phyloP scores from a whole-genome alignment of 2,329 filamentous ascomycete genomes.

The Fusarium subtropicale region DNA sequence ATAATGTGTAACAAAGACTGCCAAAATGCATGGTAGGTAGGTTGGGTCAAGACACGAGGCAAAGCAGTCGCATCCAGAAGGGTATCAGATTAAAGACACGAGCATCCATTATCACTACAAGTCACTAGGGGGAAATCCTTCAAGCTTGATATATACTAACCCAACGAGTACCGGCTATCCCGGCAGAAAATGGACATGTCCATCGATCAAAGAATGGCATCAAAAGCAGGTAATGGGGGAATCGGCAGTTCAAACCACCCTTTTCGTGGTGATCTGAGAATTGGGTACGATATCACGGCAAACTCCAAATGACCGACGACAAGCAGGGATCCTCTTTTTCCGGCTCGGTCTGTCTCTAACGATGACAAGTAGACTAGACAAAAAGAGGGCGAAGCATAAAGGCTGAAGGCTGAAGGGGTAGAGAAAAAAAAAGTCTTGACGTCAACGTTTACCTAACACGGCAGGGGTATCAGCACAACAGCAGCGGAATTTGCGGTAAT shows the following conservation, averaged over 20 bases:
- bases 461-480: slow-evolving; percentile 12
- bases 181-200: slow-evolving; percentile 17
- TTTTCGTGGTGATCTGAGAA: not conserved
- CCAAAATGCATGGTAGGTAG: not conserved
- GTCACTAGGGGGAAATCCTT: not conserved
- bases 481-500: not conserved
- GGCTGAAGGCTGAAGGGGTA: not conserved
- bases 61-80: not conserved
- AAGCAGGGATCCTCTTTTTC: not conserved
- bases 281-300: not conserved
- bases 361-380: slow-evolving; percentile 33
- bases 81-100: not conserved
- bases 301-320: slow-evolving; percentile 13
- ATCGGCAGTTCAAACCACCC: not conserved
- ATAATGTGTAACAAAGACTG: not conserved
- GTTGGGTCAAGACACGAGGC: not conserved
- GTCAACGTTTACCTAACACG: slow-evolving; percentile 35
- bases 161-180: not conserved
- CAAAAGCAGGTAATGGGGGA: not conserved
- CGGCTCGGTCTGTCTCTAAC: not conserved
- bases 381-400: slow-evolving; percentile 11
- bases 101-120: not conserved
- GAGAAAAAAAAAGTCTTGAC: slow-evolving; percentile 29
- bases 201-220: slow-evolving; percentile 3
- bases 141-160: slow-evolving; percentile 1